Evolutionary conservation across 2,329 filamentous ascomycete species (phyloP).

Genomic region (Aspergillus nomiae): DNA sequence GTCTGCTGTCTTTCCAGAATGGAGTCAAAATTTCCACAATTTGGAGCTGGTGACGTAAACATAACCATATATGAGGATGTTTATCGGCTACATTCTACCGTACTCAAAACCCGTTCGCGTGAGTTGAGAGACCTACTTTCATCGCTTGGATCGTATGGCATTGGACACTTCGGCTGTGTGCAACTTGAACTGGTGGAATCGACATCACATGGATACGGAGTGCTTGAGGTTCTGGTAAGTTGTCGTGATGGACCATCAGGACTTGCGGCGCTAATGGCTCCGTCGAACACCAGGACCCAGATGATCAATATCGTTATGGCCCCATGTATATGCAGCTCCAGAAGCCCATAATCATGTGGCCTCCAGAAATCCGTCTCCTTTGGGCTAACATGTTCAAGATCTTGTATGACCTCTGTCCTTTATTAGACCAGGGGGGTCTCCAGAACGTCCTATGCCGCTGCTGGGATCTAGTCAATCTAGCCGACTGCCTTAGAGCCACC

Average conservation of each 20-base stretch:
- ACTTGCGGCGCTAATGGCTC: not conserved
- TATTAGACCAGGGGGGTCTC: slow-evolving; percentile 3
- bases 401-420: slow-evolving; percentile 8
- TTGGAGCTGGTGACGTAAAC: slow-evolving; percentile 42
- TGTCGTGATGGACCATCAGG: not conserved
- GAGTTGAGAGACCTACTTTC: slow-evolving; percentile 3
- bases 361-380: slow-evolving; percentile 7
- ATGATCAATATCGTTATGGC: not conserved
- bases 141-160: not conserved
- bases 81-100: slow-evolving; percentile 42
- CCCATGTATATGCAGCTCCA: slow-evolving; percentile 1
- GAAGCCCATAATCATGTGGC: slow-evolving; percentile 12
- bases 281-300: not conserved
- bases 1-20: not conserved
- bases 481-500: slow-evolving; percentile 50
- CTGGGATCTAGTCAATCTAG: slow-evolving; percentile 44
- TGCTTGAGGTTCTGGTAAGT: slow-evolving; percentile 14
- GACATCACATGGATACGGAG: slow-evolving; percentile 10
- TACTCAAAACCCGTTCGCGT: slow-evolving; percentile 8
- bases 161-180: not conserved
- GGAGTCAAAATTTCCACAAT: slow-evolving; percentile 35
- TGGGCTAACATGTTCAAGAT: slow-evolving; percentile 20
- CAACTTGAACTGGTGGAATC: slow-evolving; percentile 13
- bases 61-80: slow-evolving; percentile 39
- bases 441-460: slow-evolving; percentile 7